Percentiles rank a stretch among this genome's conserved stretches.
Conservation (phyloP, 352 stramenopile species). For the Phytophthora kernoviae region DNA sequence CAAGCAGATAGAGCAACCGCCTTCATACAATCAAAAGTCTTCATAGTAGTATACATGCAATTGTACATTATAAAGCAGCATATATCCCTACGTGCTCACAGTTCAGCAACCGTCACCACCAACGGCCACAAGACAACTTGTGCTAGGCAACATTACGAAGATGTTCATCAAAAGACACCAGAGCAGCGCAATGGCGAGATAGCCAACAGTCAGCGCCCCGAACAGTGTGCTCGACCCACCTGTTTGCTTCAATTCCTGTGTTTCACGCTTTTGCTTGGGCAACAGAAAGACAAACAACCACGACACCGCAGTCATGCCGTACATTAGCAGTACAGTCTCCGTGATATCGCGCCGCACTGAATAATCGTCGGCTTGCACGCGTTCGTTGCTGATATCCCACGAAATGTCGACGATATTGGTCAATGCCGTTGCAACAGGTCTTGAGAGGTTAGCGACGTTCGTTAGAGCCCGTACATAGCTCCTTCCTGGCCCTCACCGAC, state of each 20-base stretch:
- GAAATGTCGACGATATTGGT: constrained; percentile 24
- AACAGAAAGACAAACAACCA: constrained; percentile 36
- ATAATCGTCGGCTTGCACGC: constrained; percentile 33
- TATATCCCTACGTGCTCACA: too few relatives aligned
- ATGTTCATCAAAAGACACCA: constrained; percentile 45
- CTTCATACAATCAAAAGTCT: too few relatives aligned
- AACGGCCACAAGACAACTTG: constrained; percentile 25
- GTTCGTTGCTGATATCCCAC: constrained; percentile 32
- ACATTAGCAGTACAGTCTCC: constrained; percentile 35
- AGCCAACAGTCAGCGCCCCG: constrained; percentile 33
- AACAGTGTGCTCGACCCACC: constrained; percentile 31
- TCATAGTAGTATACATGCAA: too few relatives aligned
- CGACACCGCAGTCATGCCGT: constrained; percentile 29
- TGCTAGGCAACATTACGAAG: constrained; percentile 13
- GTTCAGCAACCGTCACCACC: constrained; percentile 34
- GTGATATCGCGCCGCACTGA: constrained; percentile 29
- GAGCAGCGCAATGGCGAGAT: constrained; percentile 29
- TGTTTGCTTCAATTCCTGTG: constrained; percentile 21
- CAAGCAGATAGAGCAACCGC: too few relatives aligned
- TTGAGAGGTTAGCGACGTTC: constrained; percentile 28
- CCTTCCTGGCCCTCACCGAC: constrained; percentile 21
- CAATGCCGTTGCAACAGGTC: constrained; percentile 25
- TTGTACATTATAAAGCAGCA: too few relatives aligned
- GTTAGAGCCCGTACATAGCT: constrained; percentile 33
- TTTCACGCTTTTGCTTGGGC: constrained; percentile 35